Conservation (phyloP, 1,139 yeast species). For the Nakaseomyces sp. region DNA sequence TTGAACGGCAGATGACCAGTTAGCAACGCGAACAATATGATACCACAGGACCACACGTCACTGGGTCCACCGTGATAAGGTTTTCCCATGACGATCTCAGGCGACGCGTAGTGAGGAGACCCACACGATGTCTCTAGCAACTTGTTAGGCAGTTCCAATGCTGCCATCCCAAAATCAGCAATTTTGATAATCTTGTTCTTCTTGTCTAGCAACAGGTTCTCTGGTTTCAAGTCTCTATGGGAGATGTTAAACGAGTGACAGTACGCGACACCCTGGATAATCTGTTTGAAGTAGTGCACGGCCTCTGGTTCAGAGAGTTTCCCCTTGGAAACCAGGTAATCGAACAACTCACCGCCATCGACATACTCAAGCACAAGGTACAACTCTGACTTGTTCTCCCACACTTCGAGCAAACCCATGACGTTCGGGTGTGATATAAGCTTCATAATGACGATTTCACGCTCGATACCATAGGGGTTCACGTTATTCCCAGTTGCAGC, state of each 20-base stretch:
- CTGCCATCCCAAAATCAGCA: conserved; percentile 88
- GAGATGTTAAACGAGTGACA: conserved; percentile 76
- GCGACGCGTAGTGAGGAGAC: conserved; percentile 82
- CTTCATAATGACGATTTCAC: conserved; percentile 79
- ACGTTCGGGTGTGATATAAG: conserved; percentile 68
- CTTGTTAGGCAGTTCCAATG: conserved; percentile 63
- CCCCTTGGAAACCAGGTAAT: conserved; percentile 67
- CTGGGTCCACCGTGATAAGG: conserved; percentile 76
- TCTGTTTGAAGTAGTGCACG: conserved; percentile 64
- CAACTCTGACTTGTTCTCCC: conserved; percentile 73
- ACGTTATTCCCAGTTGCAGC: no score
- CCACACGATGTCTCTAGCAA: conserved; percentile 75
- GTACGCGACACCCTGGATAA: conserved; percentile 69
- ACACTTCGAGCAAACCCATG: conserved; percentile 66
- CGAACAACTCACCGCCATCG: conserved; percentile 77
- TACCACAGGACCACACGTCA: conserved; percentile 85
- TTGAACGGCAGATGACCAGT: conserved; percentile 79
- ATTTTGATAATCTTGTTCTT: conserved; percentile 56
- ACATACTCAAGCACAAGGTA: conserved; percentile 71
- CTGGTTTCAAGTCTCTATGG: conserved; percentile 77
- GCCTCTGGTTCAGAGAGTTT: conserved; percentile 72
- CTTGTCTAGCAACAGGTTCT: conserved; percentile 59
- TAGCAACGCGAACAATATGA: conserved; percentile 63
- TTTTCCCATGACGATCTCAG: conserved; percentile 72
- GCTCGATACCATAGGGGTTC: conserved; percentile 64